A percentile compares a stretch with the other conserved stretches of the same genome.
phyloP scores from a whole-genome alignment of 495 filamentous ascomycete genomes.

The Parathielavia appendiculata region DNA sequence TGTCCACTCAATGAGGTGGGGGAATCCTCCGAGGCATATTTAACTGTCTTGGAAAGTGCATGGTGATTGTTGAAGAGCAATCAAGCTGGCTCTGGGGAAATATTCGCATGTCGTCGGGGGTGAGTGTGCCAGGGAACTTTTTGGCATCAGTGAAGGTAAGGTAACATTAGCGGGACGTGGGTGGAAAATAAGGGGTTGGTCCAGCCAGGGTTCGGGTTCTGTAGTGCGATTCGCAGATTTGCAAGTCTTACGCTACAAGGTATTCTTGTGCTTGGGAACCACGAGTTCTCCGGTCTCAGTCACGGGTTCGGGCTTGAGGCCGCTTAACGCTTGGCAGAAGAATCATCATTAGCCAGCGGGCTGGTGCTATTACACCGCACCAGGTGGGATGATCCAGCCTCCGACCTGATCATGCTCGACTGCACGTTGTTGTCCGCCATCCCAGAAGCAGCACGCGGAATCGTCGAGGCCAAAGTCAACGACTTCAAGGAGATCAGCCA shows the following conservation, averaged over 20 bases:
- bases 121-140: too few relatives aligned
- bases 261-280: constrained; percentile 56
- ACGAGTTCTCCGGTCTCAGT: constrained; percentile 52
- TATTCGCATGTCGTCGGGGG: too few relatives aligned
- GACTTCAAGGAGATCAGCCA: constrained; percentile 48
- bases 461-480: constrained; percentile 40
- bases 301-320: constrained; percentile 37
- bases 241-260: constrained; percentile 42
- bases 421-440: constrained; percentile 55
- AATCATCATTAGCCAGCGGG: constrained; percentile 40
- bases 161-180: too few relatives aligned
- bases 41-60: too few relatives aligned
- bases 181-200: too few relatives aligned
- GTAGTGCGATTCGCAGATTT: too few relatives aligned
- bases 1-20: too few relatives aligned
- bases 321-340: constrained; percentile 41
- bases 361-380: constrained; percentile 45
- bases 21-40: too few relatives aligned
- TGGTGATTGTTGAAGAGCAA: too few relatives aligned
- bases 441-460: constrained; percentile 30
- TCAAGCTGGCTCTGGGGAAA: too few relatives aligned
- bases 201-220: too few relatives aligned
- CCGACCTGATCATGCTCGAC: constrained; percentile 46
- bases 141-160: too few relatives aligned
- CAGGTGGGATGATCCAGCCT: constrained; percentile 25